phyloP scores from a whole-genome alignment of 2,329 filamentous ascomycete genomes.

The Colletotrichum chrysophilum region DNA sequence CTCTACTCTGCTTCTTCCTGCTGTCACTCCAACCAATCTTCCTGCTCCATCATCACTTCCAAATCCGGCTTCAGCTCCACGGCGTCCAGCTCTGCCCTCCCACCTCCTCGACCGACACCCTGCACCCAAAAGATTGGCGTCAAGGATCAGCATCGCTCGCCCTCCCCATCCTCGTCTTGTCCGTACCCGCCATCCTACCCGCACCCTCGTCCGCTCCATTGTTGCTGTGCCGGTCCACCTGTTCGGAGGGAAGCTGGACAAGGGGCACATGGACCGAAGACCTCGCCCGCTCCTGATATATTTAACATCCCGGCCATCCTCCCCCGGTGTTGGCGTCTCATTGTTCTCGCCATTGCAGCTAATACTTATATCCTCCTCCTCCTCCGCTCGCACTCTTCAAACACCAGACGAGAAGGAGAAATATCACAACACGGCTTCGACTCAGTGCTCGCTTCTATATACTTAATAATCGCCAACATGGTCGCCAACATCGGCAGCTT shows the following conservation, averaged over 20 bases:
- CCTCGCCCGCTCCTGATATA: slow-evolving; percentile 13
- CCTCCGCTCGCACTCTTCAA: not conserved
- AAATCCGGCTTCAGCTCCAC: not conserved
- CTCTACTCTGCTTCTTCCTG: not conserved
- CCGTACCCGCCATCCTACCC: not conserved
- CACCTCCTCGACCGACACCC: not conserved
- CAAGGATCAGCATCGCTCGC: slow-evolving; percentile 1
- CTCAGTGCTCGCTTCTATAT: not conserved
- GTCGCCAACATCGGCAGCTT: slow-evolving; percentile 20
- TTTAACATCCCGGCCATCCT: slow-evolving; percentile 6
- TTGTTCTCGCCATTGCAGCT: not conserved
- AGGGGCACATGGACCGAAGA: slow-evolving; percentile 14
- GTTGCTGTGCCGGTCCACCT: not conserved
- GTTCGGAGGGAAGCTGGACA: slow-evolving; percentile 7
- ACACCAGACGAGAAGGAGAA: not conserved
- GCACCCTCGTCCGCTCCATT: not conserved
- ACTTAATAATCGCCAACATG: slow-evolving; percentile 16
- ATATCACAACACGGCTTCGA: not conserved
- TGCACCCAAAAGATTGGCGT: slow-evolving; percentile 5
- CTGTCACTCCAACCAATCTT: not conserved
- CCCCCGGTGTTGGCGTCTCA: not conserved
- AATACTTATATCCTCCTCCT: slow-evolving; percentile 14
- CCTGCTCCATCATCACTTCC: not conserved
- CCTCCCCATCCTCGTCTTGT: not conserved
- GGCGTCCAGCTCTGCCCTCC: not conserved